These are phyloP conservation scores for Chytriomyces confervae DNA, from an alignment of 192 early-diverging fungal species.

Conservation along the genomic window DNA sequence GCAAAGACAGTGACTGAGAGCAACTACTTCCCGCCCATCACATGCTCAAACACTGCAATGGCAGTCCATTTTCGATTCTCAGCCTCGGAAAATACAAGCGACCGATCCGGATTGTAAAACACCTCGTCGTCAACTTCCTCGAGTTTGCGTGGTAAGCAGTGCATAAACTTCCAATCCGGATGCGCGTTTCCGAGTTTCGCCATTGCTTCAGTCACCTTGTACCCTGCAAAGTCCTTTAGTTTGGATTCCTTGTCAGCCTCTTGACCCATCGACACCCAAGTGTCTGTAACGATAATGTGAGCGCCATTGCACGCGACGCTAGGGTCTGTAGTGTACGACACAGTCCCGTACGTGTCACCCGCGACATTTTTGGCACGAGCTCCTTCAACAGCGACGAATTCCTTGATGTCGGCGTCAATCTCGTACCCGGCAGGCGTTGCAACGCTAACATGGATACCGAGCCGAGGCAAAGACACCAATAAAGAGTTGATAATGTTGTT, in stretches of 20 bases:
- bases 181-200: conserved; percentile 78
- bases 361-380: conserved; percentile 48
- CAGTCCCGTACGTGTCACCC: conserved; percentile 32
- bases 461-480: conserved; percentile 84
- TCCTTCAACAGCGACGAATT: conserved; percentile 71
- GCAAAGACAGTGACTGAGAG: background rate
- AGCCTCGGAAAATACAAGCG: conserved; percentile 94
- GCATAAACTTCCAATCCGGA: conserved; percentile 95
- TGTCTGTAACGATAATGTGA: conserved; percentile 95
- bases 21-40: background rate
- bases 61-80: conserved; percentile 99
- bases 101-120: conserved; percentile 88
- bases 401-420: conserved; percentile 71
- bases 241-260: conserved; percentile 87
- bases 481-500: conserved; percentile 96
- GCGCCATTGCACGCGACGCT: conserved; percentile 77
- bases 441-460: conserved; percentile 80
- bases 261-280: conserved; percentile 99
- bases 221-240: conserved; percentile 83
- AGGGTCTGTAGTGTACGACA: conserved; percentile 71
- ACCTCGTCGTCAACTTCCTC: conserved; percentile 98
- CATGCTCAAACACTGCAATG: conserved; percentile 73
- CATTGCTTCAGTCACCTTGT: conserved; percentile 85
- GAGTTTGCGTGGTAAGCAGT: conserved; percentile 94
- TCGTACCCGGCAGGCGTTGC: conserved; percentile 88